A percentile compares a stretch with the other conserved stretches of the same genome.
Conservation (phyloP, 176 grass and related monocot genomes). For the Aegilops tauschii region DNA sequence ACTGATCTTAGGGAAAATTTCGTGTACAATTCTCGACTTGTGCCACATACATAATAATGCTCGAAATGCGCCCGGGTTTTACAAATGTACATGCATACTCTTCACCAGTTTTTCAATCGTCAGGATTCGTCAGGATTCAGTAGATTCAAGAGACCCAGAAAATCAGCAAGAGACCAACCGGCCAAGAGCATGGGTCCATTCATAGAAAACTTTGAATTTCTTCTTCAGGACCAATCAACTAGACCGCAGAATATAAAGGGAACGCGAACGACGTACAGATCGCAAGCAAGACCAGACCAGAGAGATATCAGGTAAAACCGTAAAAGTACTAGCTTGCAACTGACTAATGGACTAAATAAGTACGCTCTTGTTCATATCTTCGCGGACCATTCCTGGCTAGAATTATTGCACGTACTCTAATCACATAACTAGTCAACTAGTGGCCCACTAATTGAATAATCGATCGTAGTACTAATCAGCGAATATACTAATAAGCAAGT, state of each 20-base stretch:
- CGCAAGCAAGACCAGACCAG: background rate
- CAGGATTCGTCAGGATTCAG: slow-evolving; percentile 32
- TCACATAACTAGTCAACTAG: background rate
- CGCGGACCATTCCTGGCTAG: slow-evolving; percentile 18
- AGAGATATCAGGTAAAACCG: slow-evolving; percentile 1
- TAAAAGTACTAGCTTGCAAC: slow-evolving; percentile 22
- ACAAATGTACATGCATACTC: background rate
- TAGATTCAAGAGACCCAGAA: background rate
- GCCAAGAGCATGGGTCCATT: background rate
- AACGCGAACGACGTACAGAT: background rate
- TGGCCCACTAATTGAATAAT: background rate
- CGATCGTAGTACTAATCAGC: background rate
- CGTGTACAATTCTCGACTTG: slow-evolving; percentile 6
- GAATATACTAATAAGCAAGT: background rate
- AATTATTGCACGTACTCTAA: slow-evolving; percentile 16
- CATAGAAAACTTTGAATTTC: slow-evolving; percentile 41
- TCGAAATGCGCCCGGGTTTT: background rate
- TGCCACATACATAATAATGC: background rate
- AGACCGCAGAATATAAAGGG: slow-evolving; percentile 26
- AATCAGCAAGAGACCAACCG: background rate
- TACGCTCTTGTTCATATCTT: slow-evolving; percentile 15
- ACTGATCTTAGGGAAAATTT: slow-evolving; percentile 12
- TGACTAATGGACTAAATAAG: slow-evolving; percentile 26
- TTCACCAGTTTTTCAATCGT: background rate
- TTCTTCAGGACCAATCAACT: slow-evolving; percentile 12